These are phyloP conservation scores for Salix brachista DNA, from an alignment of 345 rosid species.

Conservation along the genomic window DNA sequence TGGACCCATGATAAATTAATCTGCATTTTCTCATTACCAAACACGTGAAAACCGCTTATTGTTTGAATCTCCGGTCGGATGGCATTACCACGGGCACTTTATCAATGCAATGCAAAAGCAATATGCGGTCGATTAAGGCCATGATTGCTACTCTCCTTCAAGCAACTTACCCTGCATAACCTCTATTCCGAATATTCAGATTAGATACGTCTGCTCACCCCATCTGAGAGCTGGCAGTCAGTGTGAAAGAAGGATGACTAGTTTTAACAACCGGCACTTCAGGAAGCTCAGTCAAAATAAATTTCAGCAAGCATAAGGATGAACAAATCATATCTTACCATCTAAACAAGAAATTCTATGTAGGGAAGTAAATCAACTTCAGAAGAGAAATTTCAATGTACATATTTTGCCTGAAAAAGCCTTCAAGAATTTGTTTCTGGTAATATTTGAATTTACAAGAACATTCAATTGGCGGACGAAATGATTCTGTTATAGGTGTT, in stretches of 20 bases:
- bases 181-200: neutral
- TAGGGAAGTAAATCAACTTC: neutral
- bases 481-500: conserved; percentile 20
- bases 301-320: neutral
- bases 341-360: neutral
- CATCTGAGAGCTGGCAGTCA: neutral
- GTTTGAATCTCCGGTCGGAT: too few relatives aligned
- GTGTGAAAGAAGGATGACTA: neutral
- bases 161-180: neutral
- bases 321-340: neutral
- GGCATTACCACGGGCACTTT: neutral
- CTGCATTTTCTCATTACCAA: too few relatives aligned
- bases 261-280: neutral
- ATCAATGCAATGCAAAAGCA: neutral
- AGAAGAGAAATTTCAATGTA: neutral
- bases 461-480: conserved; percentile 14
- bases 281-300: neutral
- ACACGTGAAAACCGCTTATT: too few relatives aligned
- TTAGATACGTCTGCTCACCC: neutral
- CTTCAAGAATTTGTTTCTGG: conserved; percentile 7
- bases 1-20: too few relatives aligned
- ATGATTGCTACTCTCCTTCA: neutral
- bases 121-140: neutral
- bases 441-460: conserved; percentile 29
- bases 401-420: conserved; percentile 15